Conservation (phyloP, 768 basidiomycete species). For the Boletellus ananas region DNA sequence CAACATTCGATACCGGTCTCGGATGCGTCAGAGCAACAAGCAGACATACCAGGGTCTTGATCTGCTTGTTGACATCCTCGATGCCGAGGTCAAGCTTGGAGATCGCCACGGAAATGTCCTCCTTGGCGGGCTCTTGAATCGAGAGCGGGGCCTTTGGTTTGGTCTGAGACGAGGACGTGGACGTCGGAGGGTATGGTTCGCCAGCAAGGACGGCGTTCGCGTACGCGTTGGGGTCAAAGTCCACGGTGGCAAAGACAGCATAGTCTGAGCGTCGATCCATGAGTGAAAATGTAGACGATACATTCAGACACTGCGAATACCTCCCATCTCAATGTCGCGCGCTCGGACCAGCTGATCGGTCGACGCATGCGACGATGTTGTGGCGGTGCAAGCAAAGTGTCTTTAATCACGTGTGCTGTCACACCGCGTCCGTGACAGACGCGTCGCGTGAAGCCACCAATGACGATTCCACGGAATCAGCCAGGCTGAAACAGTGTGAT, state of each 20-base stretch:
- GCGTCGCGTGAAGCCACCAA: conserved; percentile 18
- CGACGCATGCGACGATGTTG: neutral
- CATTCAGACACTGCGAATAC: conserved; percentile 8
- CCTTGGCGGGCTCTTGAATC: conserved; percentile 57
- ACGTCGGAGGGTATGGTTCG: conserved; percentile 60
- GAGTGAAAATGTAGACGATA: neutral
- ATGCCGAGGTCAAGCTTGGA: conserved; percentile 83
- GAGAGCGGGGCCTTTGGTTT: conserved; percentile 24
- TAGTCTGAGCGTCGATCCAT: conserved; percentile 50
- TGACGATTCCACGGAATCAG: neutral
- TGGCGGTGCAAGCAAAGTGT: conserved; percentile 20
- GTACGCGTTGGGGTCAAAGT: conserved; percentile 87
- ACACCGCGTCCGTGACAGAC: conserved; percentile 28
- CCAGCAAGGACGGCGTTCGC: conserved; percentile 88
- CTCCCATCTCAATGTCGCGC: conserved; percentile 13
- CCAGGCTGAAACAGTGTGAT: neutral
- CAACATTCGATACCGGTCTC: neutral
- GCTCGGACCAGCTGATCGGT: neutral
- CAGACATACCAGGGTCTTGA: conserved; percentile 70
- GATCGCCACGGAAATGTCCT: conserved; percentile 87
- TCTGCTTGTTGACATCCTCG: conserved; percentile 89
- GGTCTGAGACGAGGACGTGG: conserved; percentile 30
- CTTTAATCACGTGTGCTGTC: conserved; percentile 26
- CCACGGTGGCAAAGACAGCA: conserved; percentile 62
- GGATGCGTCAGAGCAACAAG: neutral